These are phyloP conservation scores for Macadamia tetraphylla DNA, from an alignment of 164 flowering plant species.

Conservation along the genomic window DNA sequence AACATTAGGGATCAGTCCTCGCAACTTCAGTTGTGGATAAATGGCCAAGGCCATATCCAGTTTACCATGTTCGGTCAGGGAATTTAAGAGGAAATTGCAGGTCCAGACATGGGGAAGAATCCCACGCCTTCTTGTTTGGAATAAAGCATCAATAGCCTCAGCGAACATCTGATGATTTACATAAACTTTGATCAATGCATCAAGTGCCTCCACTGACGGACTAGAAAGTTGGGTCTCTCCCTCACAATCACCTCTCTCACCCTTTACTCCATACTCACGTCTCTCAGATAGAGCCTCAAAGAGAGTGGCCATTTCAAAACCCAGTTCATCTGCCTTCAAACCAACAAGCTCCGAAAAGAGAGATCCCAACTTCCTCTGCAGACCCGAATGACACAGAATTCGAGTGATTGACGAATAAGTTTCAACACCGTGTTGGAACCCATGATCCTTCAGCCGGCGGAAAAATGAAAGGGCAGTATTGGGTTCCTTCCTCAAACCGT, in stretches of 20 bases:
- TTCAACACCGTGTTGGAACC: constrained; percentile 39
- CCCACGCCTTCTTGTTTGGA: constrained; percentile 27
- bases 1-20: constrained; percentile 52
- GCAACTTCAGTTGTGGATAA: constrained; percentile 40
- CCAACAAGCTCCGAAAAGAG: constrained; percentile 50
- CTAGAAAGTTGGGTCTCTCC: constrained; percentile 6
- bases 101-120: constrained; percentile 37
- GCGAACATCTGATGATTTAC: constrained; percentile 44
- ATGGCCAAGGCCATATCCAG: constrained; percentile 34
- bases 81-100: constrained; percentile 58
- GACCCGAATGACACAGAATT: constrained; percentile 42
- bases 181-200: constrained; percentile 54
- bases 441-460: constrained; percentile 29
- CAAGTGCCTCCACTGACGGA: constrained; percentile 25
- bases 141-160: constrained; percentile 49
- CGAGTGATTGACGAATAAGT: constrained; percentile 41
- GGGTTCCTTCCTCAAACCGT: constrained; percentile 42
- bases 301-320: constrained; percentile 37
- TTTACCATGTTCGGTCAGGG: constrained; percentile 41
- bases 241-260: constrained; percentile 15
- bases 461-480: constrained; percentile 44
- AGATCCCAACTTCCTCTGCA: constrained; percentile 33
- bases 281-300: constrained; percentile 32
- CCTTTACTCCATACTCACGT: constrained; percentile 9
- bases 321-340: constrained; percentile 14